A percentile compares a stretch with the other conserved stretches of the same genome.
These are phyloP conservation scores for Paramecium tetraurelia DNA, from an alignment of 73 alveolate genomes.

Conservation along the genomic window DNA sequence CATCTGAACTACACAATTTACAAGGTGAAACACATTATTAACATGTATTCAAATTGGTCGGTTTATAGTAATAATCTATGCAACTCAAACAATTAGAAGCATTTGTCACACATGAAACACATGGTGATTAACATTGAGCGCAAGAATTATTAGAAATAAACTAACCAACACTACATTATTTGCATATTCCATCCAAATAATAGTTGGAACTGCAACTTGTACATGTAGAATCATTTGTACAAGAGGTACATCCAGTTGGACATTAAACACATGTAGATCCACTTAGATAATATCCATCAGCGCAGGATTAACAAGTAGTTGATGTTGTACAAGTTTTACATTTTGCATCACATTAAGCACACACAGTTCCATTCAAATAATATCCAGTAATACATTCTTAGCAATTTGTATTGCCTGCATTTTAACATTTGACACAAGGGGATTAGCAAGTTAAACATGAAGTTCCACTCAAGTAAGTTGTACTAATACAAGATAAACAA, in stretches of 20 bases:
- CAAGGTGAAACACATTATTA: neutral
- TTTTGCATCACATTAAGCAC: neutral
- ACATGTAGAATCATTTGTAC: neutral
- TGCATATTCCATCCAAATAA: neutral
- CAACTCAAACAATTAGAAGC: slow-evolving; percentile 28
- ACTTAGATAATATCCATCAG: slow-evolving; percentile 11
- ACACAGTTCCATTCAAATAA: neutral
- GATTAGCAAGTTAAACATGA: slow-evolving; percentile 22
- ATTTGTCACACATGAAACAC: slow-evolving; percentile 20
- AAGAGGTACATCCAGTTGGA: slow-evolving; percentile 37
- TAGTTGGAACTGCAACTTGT: neutral
- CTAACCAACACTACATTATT: neutral
- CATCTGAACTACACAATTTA: neutral
- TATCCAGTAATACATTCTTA: neutral
- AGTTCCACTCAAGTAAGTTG: neutral
- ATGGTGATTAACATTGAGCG: slow-evolving; percentile 9
- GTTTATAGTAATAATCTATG: neutral
- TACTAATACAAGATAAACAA: neutral
- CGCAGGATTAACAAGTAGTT: neutral
- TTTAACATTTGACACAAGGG: slow-evolving; percentile 42
- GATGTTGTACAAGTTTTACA: slow-evolving; percentile 12
- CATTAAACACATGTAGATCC: neutral
- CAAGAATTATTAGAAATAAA: neutral
- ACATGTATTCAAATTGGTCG: neutral
- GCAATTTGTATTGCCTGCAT: neutral